These are phyloP conservation scores for Sarcodon sp. DNA, from an alignment of 768 basidiomycete species.

Conservation along the genomic window DNA sequence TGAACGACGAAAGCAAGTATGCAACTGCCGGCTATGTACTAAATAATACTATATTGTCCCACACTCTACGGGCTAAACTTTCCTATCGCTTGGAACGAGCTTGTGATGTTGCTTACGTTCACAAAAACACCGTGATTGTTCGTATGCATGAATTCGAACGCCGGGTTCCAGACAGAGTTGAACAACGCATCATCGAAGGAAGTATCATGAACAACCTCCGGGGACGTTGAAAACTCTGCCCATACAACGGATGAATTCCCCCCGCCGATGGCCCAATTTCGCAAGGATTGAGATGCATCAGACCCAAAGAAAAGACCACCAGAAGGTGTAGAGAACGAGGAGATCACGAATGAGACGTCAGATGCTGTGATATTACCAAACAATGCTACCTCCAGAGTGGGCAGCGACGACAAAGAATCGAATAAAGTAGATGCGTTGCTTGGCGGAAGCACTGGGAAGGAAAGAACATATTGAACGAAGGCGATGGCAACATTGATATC, in stretches of 20 bases:
- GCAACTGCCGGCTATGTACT: no score
- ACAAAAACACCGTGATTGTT: slow-evolving; percentile 9
- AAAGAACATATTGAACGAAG: slow-evolving; percentile 36
- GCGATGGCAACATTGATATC: slow-evolving; percentile 29
- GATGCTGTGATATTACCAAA: slow-evolving; percentile 39
- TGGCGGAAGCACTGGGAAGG: slow-evolving; percentile 26
- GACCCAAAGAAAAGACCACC: slow-evolving; percentile 51
- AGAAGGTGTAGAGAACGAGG: slow-evolving; percentile 36
- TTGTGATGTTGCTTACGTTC: slow-evolving; percentile 31
- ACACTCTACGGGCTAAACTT: slow-evolving; percentile 9
- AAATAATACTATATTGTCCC: no score
- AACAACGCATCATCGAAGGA: slow-evolving; percentile 30
- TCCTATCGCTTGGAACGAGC: slow-evolving; percentile 20
- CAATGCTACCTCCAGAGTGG: slow-evolving; percentile 47
- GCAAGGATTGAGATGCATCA: slow-evolving; percentile 29
- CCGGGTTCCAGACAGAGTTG: slow-evolving; percentile 36
- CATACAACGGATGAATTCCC: slow-evolving; percentile 28
- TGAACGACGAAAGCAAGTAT: no score
- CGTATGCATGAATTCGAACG: slow-evolving; percentile 17
- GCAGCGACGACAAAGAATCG: slow-evolving; percentile 30
- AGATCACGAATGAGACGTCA: slow-evolving; percentile 34
- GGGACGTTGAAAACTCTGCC: slow-evolving; percentile 38
- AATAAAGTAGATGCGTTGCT: slow-evolving; percentile 24
- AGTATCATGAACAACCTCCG: slow-evolving; percentile 35
- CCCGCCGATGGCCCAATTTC: slow-evolving; percentile 39